Evolutionary conservation across 371 early-diverging fungal genomes (phyloP), one percentile per base, ranked within the genome.

Genomic region (Mortierella sp.): DNA sequence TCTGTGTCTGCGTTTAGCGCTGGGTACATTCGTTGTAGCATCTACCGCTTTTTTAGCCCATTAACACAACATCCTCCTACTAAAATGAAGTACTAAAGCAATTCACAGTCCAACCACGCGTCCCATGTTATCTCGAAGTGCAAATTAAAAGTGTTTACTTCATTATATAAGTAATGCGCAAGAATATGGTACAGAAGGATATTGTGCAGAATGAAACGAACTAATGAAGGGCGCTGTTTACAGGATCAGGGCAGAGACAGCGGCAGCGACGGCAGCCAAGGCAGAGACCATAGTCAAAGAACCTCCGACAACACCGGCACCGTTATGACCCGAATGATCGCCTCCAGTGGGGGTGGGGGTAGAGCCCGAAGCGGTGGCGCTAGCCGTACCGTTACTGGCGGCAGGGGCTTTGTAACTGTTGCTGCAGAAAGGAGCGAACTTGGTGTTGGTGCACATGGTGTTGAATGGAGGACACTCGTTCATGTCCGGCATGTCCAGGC

Each of bases 401-500:
- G 21, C 32, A 34, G 75, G 75, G 31, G 75, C 50, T 21, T 32
- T 53, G 47, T 69, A 76, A n/a, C 24, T 37, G 5, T n/a, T 21
- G 27, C 24, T 34, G 55, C 76, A 76, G 64, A 76, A 76, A 14
- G 76, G 70, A 46, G 60, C 70, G 51, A 76, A 76, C 24, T 54
- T 55, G 30, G 76, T 76, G 54, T 39, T 56, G 50, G 47, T 64
- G 60, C 76, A 76, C 76, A 76, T 76, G 46, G 57, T 37, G 59
- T 69, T 76, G 70, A 26, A 76, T 2, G 76, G 41, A 21, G 76
- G 65, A 55, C 76, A 76, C 55, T 76, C 65, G 9, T 44, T 44
- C 76, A 76, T 76, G 26, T 76, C 65, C n/a, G 76, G 76, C 76
- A 76, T 76, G 30, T 69, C 70, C 39, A 76, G 30, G 58, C 76